Evolutionary conservation across 2,329 filamentous ascomycete genomes (phyloP), one percentile per base, ranked within the genome.

Genomic region (Stagonosporopsis vannaccii): DNA sequence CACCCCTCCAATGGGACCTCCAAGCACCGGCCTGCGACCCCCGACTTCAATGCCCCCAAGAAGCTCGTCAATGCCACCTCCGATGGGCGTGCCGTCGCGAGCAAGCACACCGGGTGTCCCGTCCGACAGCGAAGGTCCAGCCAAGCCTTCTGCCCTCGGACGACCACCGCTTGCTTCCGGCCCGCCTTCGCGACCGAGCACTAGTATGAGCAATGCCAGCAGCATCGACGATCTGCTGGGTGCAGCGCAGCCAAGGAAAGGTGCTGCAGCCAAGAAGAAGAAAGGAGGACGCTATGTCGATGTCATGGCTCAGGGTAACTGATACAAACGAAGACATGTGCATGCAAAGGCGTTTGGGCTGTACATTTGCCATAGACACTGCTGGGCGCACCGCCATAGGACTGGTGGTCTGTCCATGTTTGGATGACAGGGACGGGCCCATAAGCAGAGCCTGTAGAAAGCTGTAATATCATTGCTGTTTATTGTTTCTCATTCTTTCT

Each of bases 191-290:
- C 59, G 75, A 20, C 92, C 92, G 4, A 77, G 86, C 6, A 96
- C 92, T 3, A 89, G 90, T 60, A 87, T 97, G 83, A 96, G 91
- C 76, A 92, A 91, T 71, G 91, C 92, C n/a, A 96, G 89, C 76
- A 95, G 90, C 67, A 96, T 99, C 71, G 95, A 99, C 68, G 95
- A 99, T 74, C 80, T 99, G 60, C 80, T 99, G 20, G 91, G 91
- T 5, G 87, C 90, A 4, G 86, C 90, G 3, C 85, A 83, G 26
- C 85, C 90, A 17, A 85, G 90, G 61, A 93, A 90, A 57, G 84
- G 83, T 2, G 56, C 63, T 12, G 75, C 75, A 30, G 74, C 75
- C 40, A 80, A 78, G 68, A 91, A 91, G 68, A 91, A 92, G 81
- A 97, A 92, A 82, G 87, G 89, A 20, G 89, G 92, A 26, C 83